Conservation (phyloP, 352 stramenopile species). For the Phytophthora ohioensis region DNA sequence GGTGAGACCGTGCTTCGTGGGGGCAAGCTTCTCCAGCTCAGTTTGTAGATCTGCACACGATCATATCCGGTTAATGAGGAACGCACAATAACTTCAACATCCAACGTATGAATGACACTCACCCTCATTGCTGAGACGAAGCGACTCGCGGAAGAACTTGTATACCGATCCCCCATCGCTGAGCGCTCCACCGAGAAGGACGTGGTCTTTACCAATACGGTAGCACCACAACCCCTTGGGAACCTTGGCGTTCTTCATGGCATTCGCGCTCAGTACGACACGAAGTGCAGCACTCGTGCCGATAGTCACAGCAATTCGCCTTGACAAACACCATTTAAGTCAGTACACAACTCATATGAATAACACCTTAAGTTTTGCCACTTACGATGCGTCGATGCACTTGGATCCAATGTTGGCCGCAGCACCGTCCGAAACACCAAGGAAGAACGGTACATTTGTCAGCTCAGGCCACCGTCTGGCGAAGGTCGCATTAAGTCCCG, state of each 20-base stretch:
- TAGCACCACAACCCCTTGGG: slow-evolving; percentile 96
- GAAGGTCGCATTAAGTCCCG: slow-evolving; percentile 59
- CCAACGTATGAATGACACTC: slow-evolving; percentile 2
- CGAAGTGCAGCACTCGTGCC: slow-evolving; percentile 94
- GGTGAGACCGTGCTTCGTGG: slow-evolving; percentile 77
- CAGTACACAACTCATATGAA: slow-evolving; percentile 9
- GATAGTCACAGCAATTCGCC: slow-evolving; percentile 93
- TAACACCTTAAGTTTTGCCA: slow-evolving; percentile 1
- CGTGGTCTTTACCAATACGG: slow-evolving; percentile 81
- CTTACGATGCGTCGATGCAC: slow-evolving; percentile 79
- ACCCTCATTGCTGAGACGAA: slow-evolving; percentile 68
- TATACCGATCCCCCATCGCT: slow-evolving; percentile 97
- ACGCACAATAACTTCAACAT: not conserved
- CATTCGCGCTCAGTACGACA: slow-evolving; percentile 74
- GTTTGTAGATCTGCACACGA: slow-evolving; percentile 21
- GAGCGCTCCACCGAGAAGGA: slow-evolving; percentile 95
- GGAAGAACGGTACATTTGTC: slow-evolving; percentile 75
- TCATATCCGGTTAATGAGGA: not conserved
- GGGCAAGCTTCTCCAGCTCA: slow-evolving; percentile 60
- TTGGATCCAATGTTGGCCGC: slow-evolving; percentile 96
- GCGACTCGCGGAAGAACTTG: slow-evolving; percentile 88
- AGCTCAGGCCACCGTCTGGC: slow-evolving; percentile 83
- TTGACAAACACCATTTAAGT: slow-evolving; percentile 25
- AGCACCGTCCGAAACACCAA: slow-evolving; percentile 94
- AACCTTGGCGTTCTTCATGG: slow-evolving; percentile 70